These are phyloP conservation scores for Amanita molliuscula DNA, from an alignment of 768 basidiomycete species.

Conservation along the genomic window DNA sequence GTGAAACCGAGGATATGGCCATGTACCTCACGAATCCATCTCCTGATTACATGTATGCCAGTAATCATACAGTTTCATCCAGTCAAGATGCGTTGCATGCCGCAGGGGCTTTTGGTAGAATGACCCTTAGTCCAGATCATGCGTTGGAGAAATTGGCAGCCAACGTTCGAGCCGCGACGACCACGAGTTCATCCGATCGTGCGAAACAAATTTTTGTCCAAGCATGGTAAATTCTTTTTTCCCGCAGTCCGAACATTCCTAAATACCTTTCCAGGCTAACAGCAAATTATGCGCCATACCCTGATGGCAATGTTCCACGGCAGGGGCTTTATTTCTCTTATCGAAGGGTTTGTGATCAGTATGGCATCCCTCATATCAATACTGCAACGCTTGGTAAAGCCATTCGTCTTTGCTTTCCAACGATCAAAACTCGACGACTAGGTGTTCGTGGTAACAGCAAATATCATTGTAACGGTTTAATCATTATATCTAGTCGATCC, in stretches of 20 bases:
- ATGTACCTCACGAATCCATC: slow-evolving; percentile 54
- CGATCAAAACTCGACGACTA: slow-evolving; percentile 88
- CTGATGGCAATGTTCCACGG: slow-evolving; percentile 87
- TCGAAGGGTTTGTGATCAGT: slow-evolving; percentile 82
- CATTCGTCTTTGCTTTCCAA: slow-evolving; percentile 86
- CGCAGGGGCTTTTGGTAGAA: slow-evolving; percentile 65
- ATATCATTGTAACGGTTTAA: slow-evolving; percentile 68
- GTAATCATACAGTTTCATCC: slow-evolving; percentile 34
- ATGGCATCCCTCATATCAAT: slow-evolving; percentile 91
- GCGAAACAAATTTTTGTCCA: slow-evolving; percentile 92
- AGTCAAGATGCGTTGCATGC: slow-evolving; percentile 50
- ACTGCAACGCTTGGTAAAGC: slow-evolving; percentile 94
- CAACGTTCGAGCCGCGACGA: slow-evolving; percentile 81
- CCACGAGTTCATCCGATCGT: slow-evolving; percentile 83
- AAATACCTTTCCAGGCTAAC: slow-evolving; percentile 47
- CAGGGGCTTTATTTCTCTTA: slow-evolving; percentile 94
- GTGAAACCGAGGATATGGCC: slow-evolving; percentile 81
- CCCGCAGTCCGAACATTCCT: slow-evolving; percentile 9
- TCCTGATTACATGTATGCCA: slow-evolving; percentile 63
- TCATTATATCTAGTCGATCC: neutral
- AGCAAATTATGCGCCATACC: slow-evolving; percentile 84
- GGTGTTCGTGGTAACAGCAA: slow-evolving; percentile 93
- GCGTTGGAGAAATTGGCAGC: slow-evolving; percentile 79
- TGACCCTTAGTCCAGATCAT: slow-evolving; percentile 69
- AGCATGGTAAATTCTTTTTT: slow-evolving; percentile 54